Evolutionary conservation across 2,329 filamentous ascomycete genomes (phyloP), one percentile per base, ranked within the genome.

Genomic region (Triangularia verruculosa): DNA sequence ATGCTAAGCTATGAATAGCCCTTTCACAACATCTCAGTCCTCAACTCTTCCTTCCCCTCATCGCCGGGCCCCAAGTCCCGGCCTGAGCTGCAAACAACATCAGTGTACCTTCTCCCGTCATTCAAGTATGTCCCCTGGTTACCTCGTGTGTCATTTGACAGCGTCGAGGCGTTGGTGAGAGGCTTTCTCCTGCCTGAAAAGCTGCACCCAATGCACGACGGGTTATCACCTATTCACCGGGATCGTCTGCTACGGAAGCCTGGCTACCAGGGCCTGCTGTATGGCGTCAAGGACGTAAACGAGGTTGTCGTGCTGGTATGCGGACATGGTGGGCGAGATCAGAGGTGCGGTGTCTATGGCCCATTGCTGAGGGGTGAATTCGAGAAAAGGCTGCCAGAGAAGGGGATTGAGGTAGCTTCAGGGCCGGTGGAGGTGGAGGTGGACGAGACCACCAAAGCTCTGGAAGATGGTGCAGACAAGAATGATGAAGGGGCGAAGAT

Each of bases 291-390:
- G 11, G 83, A 87, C 63, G 83, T 90, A 8, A 72, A 83, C 15
- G 89, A 93, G 66, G 81, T 93, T 4, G 71, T 91, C n/a, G 85
- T 99, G 28, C 78, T 98, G 20, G 89, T 97, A 52, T 99, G 95
- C 73, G 92, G 93, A 0, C 95, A 99, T 71, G 90, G 89, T 13
- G 87, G 88, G 2, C 83, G 95, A 11, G 95, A 99, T 73, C 79
- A 82, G 71, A 84, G 95, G 59, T 99, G 95, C 72, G 94, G 95
- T 0, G 78, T 91, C 22, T 81, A 94, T 67, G 93, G 92, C 0
- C 92, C 93, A 0, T 77, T 92, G 1, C 79, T 98, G 13, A 80
- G 86, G 69, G 76, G 77, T 0, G 89, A 93, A 70, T 98, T 98
- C 69, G 82, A 86, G 68, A 76, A 75, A 8, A 82, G 86, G 70